Conservation (phyloP, 768 basidiomycete genomes). For the Lactifluus hygrophoroides region DNA sequence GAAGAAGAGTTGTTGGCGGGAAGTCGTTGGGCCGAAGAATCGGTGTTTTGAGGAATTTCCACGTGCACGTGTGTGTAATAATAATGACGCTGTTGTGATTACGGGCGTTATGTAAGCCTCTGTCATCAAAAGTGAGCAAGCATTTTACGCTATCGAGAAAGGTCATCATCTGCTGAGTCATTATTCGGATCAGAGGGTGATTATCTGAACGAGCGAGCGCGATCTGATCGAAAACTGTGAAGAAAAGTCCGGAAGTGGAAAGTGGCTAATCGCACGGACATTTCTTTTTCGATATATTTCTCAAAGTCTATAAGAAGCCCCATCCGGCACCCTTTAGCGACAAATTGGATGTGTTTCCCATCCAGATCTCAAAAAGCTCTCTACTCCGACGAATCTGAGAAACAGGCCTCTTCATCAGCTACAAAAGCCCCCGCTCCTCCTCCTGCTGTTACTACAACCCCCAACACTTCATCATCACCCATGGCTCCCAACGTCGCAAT, state of each 20-base stretch:
- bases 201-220: conserved; percentile 1
- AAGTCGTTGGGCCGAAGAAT: conserved; percentile 15
- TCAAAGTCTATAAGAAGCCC: conserved; percentile 9
- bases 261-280: no score
- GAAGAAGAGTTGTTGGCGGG: conserved; percentile 15
- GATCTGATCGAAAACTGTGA: conserved; percentile 1
- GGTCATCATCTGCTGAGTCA: conserved; percentile 7
- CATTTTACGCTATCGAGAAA: no score
- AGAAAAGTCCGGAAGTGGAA: neutral
- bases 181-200: no score
- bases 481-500: conserved; percentile 52
- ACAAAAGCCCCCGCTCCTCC: conserved; percentile 17
- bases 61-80: no score
- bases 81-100: neutral
- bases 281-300: no score
- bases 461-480: neutral
- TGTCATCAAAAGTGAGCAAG: no score
- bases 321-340: neutral
- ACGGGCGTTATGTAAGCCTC: neutral
- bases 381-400: conserved; percentile 26
- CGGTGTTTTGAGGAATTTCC: conserved; percentile 5
- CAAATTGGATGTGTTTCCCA: conserved; percentile 32
- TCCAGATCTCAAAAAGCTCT: conserved; percentile 31
- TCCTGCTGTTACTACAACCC: neutral
- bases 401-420: conserved; percentile 10